Base-by-base conservation (phyloP, 2,329 filamentous ascomycete genomes). In the Tricladium varicosporioides region DNA sequence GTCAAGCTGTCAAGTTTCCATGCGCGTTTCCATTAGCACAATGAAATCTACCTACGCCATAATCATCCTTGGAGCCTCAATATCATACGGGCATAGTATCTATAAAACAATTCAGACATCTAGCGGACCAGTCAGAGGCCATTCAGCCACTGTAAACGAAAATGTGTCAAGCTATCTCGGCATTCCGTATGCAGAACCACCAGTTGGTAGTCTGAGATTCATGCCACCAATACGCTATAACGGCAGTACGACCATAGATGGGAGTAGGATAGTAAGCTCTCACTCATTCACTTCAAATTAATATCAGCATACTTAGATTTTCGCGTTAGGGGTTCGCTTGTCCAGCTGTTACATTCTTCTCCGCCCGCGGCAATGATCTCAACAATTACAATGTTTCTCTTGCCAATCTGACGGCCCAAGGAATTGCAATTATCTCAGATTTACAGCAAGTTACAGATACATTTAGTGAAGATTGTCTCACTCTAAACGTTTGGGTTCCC, bases 191-290 rank as follows among this genome's bases (percentile, higher is more conserved):
- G 33, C 33, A 40, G 9, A 40, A 40, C 10, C 70, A 5, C 71
- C 73, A 18, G 60, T 67, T 9, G 73, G 69, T 1, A 63, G 72
- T 13, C 64, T 68, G 40, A 67, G 74, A 32, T 75, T 74, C 60
- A 65, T 56, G 19, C 68, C 63, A 9, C 63, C 74, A 1, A 60
- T 64, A 19, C 51, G 56, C 36, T 53, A 59, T 27, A 13, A 7
- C 22, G 49, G 54, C 19, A 40, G 27, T 42, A 50, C 14, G 4
- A 15, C 22, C 1, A 55, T 57, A 4, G 46, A 59, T 33, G 54
- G 33, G n/a, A 40, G 33, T n/a, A 40, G 33, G 8, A n/a, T 40
- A 40, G 33, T 40, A 40, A 40, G 33, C 44, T 18, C 15, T 16
- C 33, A 53, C 48, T 16, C 40, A n/a, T n/a, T n/a, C n/a, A n/a